Evolutionary conservation across 2,329 filamentous ascomycete genomes (phyloP).

Genomic region (Drechslerella dactyloides): DNA sequence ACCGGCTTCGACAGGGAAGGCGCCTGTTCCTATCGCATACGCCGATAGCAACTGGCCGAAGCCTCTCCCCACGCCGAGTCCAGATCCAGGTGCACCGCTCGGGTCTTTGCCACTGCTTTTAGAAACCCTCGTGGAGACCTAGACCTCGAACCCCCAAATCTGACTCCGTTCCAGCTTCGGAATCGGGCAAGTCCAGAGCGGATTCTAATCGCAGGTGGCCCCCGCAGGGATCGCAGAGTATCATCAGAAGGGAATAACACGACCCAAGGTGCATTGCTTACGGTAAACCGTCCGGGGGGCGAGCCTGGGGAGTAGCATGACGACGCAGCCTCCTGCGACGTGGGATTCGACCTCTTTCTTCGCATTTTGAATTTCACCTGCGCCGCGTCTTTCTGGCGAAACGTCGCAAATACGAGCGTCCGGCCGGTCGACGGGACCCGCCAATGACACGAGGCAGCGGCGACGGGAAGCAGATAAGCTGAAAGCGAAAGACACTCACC

Average conservation of each 20-base stretch:
- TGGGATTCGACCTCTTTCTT: slow-evolving; percentile 9
- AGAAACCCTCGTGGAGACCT: slow-evolving; percentile 37
- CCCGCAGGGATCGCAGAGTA: slow-evolving; percentile 22
- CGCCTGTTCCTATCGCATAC: slow-evolving; percentile 10
- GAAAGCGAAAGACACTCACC: slow-evolving; percentile 23
- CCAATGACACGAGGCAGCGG: slow-evolving; percentile 15
- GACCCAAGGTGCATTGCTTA: neutral
- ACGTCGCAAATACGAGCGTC: slow-evolving; percentile 60
- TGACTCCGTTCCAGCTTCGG: slow-evolving; percentile 38
- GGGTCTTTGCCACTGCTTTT: slow-evolving; percentile 43
- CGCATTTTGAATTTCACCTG: slow-evolving; percentile 23
- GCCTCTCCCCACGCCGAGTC: neutral
- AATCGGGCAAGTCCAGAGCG: slow-evolving; percentile 45
- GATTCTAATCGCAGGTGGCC: slow-evolving; percentile 24
- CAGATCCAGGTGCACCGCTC: neutral
- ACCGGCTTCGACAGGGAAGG: neutral
- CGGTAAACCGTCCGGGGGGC: slow-evolving; percentile 34
- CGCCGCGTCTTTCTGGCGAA: slow-evolving; percentile 45
- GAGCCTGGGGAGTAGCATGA: slow-evolving; percentile 43
- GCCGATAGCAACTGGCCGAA: slow-evolving; percentile 6
- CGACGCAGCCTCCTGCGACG: slow-evolving; percentile 17
- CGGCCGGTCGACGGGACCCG: slow-evolving; percentile 59
- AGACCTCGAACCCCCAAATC: slow-evolving; percentile 26
- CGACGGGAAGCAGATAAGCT: neutral
- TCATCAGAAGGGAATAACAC: neutral